phyloP scores from a whole-genome alignment of 129 eudicot genomes.

The Apium graveolens region DNA sequence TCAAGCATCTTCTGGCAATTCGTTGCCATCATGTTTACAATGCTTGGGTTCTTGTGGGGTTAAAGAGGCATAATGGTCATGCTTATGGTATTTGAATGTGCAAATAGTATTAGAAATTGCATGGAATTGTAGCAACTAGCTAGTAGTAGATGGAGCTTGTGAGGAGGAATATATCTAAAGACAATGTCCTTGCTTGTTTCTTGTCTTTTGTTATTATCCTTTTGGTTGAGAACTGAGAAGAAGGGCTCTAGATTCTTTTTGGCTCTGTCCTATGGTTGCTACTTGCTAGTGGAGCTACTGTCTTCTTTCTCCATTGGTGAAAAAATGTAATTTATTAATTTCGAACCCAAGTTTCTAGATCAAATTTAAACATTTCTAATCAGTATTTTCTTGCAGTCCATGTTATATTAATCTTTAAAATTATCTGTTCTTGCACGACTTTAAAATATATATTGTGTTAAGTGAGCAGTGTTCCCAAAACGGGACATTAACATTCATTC shows the following conservation, averaged over 20 bases:
- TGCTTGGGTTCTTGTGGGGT: background rate
- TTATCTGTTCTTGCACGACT: no score
- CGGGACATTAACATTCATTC: no score
- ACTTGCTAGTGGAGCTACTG: background rate
- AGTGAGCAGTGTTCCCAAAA: no score
- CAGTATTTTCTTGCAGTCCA: background rate
- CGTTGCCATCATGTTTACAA: background rate
- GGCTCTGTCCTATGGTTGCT: background rate
- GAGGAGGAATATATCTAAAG: slow-evolving; percentile 10
- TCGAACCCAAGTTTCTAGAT: background rate
- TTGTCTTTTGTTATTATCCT: background rate
- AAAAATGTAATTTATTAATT: background rate
- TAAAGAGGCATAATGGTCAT: background rate
- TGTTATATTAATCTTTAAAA: background rate
- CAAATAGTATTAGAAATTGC: background rate
- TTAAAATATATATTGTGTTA: no score
- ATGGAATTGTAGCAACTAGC: slow-evolving; percentile 1
- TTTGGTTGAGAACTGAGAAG: background rate
- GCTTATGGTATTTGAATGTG: slow-evolving; percentile 4
- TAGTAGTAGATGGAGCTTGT: background rate
- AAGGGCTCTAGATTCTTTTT: background rate
- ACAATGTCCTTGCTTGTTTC: background rate
- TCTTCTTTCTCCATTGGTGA: background rate
- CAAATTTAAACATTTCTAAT: background rate
- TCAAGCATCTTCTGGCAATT: background rate